Base-by-base conservation (phyloP, 2,329 filamentous ascomycete species). In the Aspergillus luchuensis region DNA sequence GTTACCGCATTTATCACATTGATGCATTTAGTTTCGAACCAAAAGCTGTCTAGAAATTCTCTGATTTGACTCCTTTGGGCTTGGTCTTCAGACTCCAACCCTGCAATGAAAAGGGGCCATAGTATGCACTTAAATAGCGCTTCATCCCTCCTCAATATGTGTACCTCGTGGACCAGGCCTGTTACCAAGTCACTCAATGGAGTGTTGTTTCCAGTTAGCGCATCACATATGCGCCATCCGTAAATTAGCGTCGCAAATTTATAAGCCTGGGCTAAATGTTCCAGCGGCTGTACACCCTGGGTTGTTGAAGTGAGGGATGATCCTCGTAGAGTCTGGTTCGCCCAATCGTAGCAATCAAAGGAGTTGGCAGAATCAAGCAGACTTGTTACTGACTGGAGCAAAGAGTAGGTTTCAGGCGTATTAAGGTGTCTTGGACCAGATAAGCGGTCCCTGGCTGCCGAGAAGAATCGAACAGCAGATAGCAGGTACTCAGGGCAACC, bases 101-200 rank as follows among this genome's bases (percentile, higher is more conserved):
- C 68, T 0, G 61, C 64, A 33, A 69, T 54, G 15, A 66, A 67
- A 15, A 61, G 59, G 0, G 68, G 68, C 68, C 68, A 70, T 2
- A 70, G 56, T 2, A 68, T 41, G 51, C 68, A 70, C 17, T 70
- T 70, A n/a, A 70, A 65, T 2, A 69, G 19, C 1, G 54, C 50
- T 4, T 41, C 25, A 2, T 63, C 57, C 6, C 48, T 5, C 23
- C 58, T 51, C 10, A 68, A 36, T 4, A 33, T 8, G 2, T 58
- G 33, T n/a, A 69, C 57, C 5, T 50, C 23, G 2, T 13, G 10
- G 15, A 66, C 41, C 13, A 66, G 49, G 19, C 52, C 58, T 5
- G 15, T n/a, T 4, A 61, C 51, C n/a, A 58, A 10, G 19, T 41
- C 28, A 15, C 17, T 8, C 6, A 39, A n/a, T 3, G 41, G 19